These are phyloP conservation scores for Coniochaeta hoffmannii DNA, from an alignment of 2,329 filamentous ascomycete genomes.

Conservation along the genomic window DNA sequence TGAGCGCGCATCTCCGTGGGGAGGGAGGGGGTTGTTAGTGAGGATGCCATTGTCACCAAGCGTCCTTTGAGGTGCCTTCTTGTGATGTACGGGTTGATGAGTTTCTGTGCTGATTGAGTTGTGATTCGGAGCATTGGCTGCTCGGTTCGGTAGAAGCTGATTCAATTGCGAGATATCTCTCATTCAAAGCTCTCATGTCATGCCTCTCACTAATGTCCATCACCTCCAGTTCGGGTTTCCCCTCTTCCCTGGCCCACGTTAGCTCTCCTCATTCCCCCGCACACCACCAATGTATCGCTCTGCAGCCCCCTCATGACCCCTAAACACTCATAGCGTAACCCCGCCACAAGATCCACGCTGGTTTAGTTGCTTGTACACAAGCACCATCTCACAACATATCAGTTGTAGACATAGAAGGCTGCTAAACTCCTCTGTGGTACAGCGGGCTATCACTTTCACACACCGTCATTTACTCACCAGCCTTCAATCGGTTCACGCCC, in stretches of 20 bases:
- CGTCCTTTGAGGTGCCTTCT: too few relatives aligned
- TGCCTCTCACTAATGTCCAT: too few relatives aligned
- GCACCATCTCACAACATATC: neutral
- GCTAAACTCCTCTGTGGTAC: neutral
- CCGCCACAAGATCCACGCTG: neutral
- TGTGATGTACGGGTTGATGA: neutral
- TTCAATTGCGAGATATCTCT: neutral
- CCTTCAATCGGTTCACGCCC: neutral
- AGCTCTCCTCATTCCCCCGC: neutral
- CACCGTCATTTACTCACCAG: neutral
- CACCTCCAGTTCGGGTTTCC: too few relatives aligned
- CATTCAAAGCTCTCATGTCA: too few relatives aligned
- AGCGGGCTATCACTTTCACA: neutral
- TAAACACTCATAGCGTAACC: neutral
- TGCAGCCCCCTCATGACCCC: too few relatives aligned
- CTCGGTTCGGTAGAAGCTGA: neutral
- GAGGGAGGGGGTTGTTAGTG: neutral
- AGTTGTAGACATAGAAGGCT: neutral
- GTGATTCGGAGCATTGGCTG: neutral
- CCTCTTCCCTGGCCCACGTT: too few relatives aligned
- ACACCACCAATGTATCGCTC: neutral
- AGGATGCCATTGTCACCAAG: neutral
- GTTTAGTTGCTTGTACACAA: neutral
- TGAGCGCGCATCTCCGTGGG: conserved; percentile 28
- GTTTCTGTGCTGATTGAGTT: neutral